phyloP scores from a whole-genome alignment of 257 asterid species.

The Gentiana macrophylla region DNA sequence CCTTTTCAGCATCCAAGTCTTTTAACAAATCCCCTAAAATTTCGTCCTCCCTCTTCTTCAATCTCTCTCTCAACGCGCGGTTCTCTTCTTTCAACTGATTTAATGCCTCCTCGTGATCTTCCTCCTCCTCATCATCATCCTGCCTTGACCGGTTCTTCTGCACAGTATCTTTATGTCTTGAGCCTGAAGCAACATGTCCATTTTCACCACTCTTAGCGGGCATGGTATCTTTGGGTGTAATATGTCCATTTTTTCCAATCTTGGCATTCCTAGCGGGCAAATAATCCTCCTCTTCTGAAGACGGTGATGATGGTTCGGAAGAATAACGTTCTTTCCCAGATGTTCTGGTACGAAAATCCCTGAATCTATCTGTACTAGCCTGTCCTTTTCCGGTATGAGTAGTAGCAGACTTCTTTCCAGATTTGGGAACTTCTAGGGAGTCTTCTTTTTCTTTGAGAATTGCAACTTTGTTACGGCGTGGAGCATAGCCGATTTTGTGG shows the following conservation, averaged over 20 bases:
- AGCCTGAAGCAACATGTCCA: constrained; percentile 21
- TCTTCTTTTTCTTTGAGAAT: constrained; percentile 19
- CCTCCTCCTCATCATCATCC: constrained; percentile 27
- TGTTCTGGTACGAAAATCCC: constrained; percentile 17
- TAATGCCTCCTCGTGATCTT: constrained; percentile 24
- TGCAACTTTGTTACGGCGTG: constrained; percentile 32
- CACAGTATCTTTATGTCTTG: constrained; percentile 23
- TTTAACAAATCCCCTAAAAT: constrained; percentile 61
- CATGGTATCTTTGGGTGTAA: constrained; percentile 14
- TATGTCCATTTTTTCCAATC: constrained; percentile 33
- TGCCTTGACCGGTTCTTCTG: constrained; percentile 19
- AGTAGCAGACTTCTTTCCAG: constrained; percentile 16
- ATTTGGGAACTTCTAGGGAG: constrained; percentile 15
- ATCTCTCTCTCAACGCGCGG: constrained; percentile 55
- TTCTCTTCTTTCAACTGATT: constrained; percentile 67
- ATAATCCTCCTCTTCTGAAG: constrained; percentile 43
- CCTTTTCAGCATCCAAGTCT: constrained; percentile 62
- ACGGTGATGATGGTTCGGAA: constrained; percentile 37
- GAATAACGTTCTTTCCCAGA: constrained; percentile 25
- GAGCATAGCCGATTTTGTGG: constrained; percentile 91
- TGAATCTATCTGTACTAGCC: neutral
- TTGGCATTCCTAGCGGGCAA: constrained; percentile 19
- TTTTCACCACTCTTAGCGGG: constrained; percentile 16
- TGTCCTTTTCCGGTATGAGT: constrained; percentile 20
- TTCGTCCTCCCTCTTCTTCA: constrained; percentile 57